Conservation (phyloP, 352 stramenopile genomes). For the Globisporangium nunn region DNA sequence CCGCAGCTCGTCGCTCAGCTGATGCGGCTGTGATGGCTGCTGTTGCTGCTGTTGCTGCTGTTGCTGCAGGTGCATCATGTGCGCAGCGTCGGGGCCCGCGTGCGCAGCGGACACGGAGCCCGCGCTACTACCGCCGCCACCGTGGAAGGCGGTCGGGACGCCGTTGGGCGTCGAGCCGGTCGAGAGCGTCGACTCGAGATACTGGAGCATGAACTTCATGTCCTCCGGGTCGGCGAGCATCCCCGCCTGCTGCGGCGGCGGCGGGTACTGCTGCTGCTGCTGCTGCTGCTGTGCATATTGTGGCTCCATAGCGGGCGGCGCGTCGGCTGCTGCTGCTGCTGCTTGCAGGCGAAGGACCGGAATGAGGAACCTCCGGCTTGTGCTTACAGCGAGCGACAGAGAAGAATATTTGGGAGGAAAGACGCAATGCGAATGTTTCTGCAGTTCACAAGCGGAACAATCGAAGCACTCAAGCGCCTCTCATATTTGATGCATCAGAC, state of each 20-base stretch:
- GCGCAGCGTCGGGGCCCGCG: background rate
- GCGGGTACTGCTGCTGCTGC: background rate
- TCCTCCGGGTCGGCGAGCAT: conserved; percentile 22
- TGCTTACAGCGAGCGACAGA: no score
- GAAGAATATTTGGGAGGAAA: no score
- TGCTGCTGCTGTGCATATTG: background rate
- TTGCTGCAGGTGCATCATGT: conserved; percentile 16
- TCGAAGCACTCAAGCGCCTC: background rate
- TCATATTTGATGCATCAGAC: background rate
- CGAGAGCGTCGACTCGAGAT: conserved; percentile 47
- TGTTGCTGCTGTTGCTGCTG: conserved; percentile 6
- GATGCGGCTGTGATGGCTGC: conserved; percentile 3
- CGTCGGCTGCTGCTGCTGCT: no score
- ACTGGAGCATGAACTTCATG: conserved; percentile 63
- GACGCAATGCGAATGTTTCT: no score
- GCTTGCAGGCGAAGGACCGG: no score
- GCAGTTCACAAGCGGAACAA: no score
- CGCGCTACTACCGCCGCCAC: background rate
- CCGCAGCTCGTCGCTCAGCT: conserved; percentile 18
- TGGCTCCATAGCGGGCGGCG: background rate
- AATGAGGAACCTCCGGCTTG: no score
- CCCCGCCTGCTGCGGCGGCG: background rate
- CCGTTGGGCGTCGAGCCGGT: conserved; percentile 27
- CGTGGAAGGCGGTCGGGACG: conserved; percentile 1
- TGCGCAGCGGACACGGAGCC: conserved; percentile 1